Base-by-base conservation (phyloP, 768 basidiomycete species). In the Panus rudis region DNA sequence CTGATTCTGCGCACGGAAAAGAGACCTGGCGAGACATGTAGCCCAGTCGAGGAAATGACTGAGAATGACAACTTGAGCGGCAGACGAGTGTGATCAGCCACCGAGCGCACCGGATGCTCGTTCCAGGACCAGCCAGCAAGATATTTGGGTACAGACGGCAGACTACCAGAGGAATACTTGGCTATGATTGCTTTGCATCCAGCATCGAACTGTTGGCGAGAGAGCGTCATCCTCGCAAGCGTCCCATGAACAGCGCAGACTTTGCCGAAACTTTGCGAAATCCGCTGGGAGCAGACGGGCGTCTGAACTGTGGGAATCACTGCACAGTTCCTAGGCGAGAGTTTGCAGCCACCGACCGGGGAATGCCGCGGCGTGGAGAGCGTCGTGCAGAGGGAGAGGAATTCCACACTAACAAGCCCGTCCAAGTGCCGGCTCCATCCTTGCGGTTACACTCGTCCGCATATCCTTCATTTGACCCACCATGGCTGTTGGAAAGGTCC, bases 401-500 rank as follows among this genome's bases (percentile, higher is more conserved):
- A n/a, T n/a, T n/a, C n/a, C n/a, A n/a, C n/a, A n/a, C 59, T 60
- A 70, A 72, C 72, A 66, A 69, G 70, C 71, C 65, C 68, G 63
- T 65, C 66, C 71, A 68, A 69, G 55, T 67, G 57, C 65, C 70
- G 68, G 61, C 65, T 67, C 60, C 59, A 57, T 55, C 54, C 58
- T 56, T 64, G 60, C 68, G 66, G 68, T 66, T 30, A 56, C 53
- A 45, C 43, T 54, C 60, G 35, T 32, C 53, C 68, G 65, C 67
- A 58, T 61, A 45, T 59, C 54, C 42, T 57, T 51, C 63, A 63
- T 61, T 60, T 62, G 34, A 46, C 46, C 49, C 65, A 74, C 55
- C 63, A 91, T 91, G 88, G 88, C 87, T 63, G 88, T 91, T 71
- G 87, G 87, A 66, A 90, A 89, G 79, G 87, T 86, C 50, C 39